These are phyloP conservation scores for Trichopus zeylanicus DNA, from an alignment of 116 monocot genomes.

Conservation along the genomic window DNA sequence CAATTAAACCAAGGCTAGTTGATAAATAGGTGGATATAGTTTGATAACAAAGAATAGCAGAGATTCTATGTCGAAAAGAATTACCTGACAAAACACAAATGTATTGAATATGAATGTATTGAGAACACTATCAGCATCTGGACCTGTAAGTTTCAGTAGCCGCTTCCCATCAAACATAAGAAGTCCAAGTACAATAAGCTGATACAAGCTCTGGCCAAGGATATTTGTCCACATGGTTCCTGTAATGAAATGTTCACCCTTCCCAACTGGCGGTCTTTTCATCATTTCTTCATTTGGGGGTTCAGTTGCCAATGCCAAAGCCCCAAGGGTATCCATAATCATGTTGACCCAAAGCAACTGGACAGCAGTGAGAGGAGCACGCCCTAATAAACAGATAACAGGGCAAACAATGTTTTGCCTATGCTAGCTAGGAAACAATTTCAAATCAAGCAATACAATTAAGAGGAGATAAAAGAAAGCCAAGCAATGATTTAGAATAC, in stretches of 20 bases:
- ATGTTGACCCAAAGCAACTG: constrained; percentile 99
- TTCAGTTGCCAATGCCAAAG: constrained; percentile 95
- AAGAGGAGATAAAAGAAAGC: neutral
- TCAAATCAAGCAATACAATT: too few species aligned
- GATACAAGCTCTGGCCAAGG: constrained; percentile 87
- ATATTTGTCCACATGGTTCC: constrained; percentile 92
- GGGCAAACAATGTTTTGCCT: neutral
- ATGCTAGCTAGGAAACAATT: neutral
- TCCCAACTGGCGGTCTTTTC: constrained; percentile 74
- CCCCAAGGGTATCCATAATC: constrained; percentile 99
- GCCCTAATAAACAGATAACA: constrained; percentile 18
- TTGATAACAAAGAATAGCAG: too few species aligned
- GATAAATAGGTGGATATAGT: too few species aligned
- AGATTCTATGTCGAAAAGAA: neutral
- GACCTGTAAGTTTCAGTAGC: constrained; percentile 57
- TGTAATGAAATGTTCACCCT: constrained; percentile 71
- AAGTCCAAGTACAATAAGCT: constrained; percentile 70
- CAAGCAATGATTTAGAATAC: constrained; percentile 15
- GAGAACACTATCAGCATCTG: constrained; percentile 44
- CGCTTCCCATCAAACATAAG: constrained; percentile 76
- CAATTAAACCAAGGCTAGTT: too few species aligned
- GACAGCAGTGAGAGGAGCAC: constrained; percentile 93
- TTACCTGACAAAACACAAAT: constrained; percentile 98
- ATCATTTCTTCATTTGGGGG: constrained; percentile 96
- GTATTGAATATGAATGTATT: constrained; percentile 98